Conservation (phyloP, 2,329 filamentous ascomycete species). For the Diaporthe sp. region DNA sequence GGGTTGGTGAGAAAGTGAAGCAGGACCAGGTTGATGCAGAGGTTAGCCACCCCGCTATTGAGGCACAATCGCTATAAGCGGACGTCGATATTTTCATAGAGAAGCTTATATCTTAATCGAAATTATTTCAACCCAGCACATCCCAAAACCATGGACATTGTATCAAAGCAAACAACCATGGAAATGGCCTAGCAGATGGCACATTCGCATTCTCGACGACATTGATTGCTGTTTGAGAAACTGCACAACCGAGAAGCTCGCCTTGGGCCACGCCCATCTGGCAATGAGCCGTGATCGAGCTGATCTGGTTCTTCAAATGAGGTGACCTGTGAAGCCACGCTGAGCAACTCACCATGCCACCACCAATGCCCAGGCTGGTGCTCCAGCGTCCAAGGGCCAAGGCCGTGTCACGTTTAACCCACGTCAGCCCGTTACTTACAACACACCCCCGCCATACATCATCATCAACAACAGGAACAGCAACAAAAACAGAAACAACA, state of each 20-base stretch:
- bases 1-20: not conserved
- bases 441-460: constrained; percentile 1
- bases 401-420: no score
- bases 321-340: constrained; percentile 22
- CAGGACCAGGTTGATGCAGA: not conserved
- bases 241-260: no score
- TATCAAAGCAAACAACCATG: not conserved
- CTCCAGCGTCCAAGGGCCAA: not conserved
- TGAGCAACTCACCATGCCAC: constrained; percentile 24
- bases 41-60: not conserved
- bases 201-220: not conserved
- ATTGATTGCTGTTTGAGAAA: not conserved
- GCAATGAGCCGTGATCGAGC: constrained; percentile 21
- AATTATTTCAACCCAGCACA: not conserved
- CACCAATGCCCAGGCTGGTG: constrained; percentile 8
- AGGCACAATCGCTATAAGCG: not conserved
- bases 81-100: not conserved
- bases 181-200: not conserved
- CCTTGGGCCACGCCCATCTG: not conserved
- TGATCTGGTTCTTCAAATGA: not conserved
- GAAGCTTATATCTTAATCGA: not conserved
- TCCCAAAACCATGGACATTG: not conserved
- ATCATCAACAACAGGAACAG: not conserved
- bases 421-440: not conserved
- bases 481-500: not conserved